Percentiles rank a stretch among this genome's conserved stretches.
Conservation (phyloP, 352 stramenopile species). For the Globisporangium abappressorium region DNA sequence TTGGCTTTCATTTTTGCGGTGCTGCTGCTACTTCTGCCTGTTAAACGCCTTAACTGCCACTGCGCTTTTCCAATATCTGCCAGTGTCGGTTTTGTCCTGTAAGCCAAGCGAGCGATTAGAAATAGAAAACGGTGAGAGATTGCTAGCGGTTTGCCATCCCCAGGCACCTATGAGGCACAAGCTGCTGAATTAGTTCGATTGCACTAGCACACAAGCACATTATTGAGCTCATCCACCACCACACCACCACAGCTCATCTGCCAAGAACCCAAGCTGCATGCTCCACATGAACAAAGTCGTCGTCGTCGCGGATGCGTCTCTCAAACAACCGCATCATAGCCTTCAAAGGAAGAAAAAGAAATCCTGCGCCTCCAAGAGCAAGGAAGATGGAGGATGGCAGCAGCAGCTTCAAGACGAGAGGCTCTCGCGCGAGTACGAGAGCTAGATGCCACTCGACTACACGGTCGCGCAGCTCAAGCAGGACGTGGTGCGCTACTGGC, state of each 20-base stretch:
- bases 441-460: slow-evolving; percentile 60
- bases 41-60: background rate
- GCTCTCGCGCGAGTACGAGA: slow-evolving; percentile 19
- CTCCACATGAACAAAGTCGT: slow-evolving; percentile 37
- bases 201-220: background rate
- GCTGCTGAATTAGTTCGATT: background rate
- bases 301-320: slow-evolving; percentile 20
- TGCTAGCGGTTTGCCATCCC: background rate
- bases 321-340: background rate
- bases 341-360: background rate
- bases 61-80: background rate
- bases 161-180: background rate
- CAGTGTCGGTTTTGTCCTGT: background rate
- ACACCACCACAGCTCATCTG: background rate
- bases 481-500: slow-evolving; percentile 48
- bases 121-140: background rate
- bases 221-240: background rate
- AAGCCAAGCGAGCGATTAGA: background rate
- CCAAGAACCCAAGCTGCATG: background rate
- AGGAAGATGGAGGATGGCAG: background rate
- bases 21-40: background rate
- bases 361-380: background rate
- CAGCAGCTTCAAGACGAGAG: background rate
- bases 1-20: background rate
- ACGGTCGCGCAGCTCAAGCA: slow-evolving; percentile 34